phyloP scores from a whole-genome alignment of 2,329 filamentous ascomycete species.

The Neophaeococcomyces mojaviensis region DNA sequence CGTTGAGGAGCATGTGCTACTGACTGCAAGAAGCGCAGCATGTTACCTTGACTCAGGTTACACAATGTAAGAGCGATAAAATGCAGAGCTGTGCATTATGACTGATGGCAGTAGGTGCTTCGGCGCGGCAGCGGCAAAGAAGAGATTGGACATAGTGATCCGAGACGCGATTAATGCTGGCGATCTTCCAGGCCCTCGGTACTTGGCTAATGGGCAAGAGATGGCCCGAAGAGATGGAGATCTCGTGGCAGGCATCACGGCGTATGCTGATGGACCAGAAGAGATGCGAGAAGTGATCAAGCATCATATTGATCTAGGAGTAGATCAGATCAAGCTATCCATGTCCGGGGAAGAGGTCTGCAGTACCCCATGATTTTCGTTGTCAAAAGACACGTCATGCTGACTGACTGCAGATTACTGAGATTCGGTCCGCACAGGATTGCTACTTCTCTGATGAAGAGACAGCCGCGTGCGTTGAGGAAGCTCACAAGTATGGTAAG shows the following conservation, averaged over 20 bases:
- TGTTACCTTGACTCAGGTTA: slow-evolving; percentile 44
- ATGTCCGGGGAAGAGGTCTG: slow-evolving; percentile 34
- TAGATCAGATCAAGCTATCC: slow-evolving; percentile 39
- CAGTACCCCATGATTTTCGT: slow-evolving; percentile 13
- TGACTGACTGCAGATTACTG: slow-evolving; percentile 21
- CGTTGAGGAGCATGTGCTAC: slow-evolving; percentile 42
- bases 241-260: slow-evolving; percentile 36
- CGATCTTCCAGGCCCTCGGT: slow-evolving; percentile 41
- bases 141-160: slow-evolving; percentile 40
- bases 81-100: neutral
- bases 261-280: slow-evolving; percentile 35
- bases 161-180: slow-evolving; percentile 44
- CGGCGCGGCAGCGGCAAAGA: slow-evolving; percentile 41
- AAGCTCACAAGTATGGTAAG: slow-evolving; percentile 32
- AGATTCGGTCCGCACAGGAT: slow-evolving; percentile 32
- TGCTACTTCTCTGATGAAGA: slow-evolving; percentile 42
- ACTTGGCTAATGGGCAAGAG: slow-evolving; percentile 43
- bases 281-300: slow-evolving; percentile 36
- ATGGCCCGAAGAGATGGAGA: slow-evolving; percentile 40
- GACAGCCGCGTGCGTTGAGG: slow-evolving; percentile 42
- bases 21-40: slow-evolving; percentile 37
- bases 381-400: neutral
- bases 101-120: slow-evolving; percentile 30
- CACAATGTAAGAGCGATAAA: slow-evolving; percentile 32
- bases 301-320: slow-evolving; percentile 31